Base-by-base conservation (phyloP, 768 basidiomycete species). In the Harrya chromipes region DNA sequence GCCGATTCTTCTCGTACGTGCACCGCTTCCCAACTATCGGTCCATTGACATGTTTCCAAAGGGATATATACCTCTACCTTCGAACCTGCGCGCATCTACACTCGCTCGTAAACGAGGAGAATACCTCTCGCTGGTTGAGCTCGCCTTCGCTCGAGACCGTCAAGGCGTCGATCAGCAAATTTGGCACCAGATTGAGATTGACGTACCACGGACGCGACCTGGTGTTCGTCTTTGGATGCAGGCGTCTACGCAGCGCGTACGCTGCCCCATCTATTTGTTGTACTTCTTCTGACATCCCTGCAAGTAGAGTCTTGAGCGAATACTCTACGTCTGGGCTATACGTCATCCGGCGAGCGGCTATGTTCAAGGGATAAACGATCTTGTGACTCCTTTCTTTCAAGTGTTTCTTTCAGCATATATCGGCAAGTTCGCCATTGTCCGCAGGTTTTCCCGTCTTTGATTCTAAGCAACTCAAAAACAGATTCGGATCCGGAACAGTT, bases 161-260 rank as follows among this genome's bases (percentile, higher is more conserved):
- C 85, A 88, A 49, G 85, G 88, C 0, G 77, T 95, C 26, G 95
- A 99, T 68, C 92, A 94, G 60, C 89, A 91, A 69, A 95, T 98
- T 64, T 98, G 97, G 97, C 97, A 98, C 70, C 97, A 99, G 69
- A 98, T 98, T 59, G 92, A 93, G 63, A 98, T 97, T 52, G 97
- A 99, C 62, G 95, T 97, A 6, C 97, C 97, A 11, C 78, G 97
- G 46, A 99, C 97, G 34, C 73, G 94, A 43, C 94, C 97, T 16
- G 94, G 94, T 19, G 84, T 95, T 11, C 78, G 74, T 31, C 70
- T 99, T 19, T 99, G 97, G 97, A 88, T 90, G 83, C 84, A 90
- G 59, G 83, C 76, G 23, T 80, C 82, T 17, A 94, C 97, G 4
- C 97, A 98, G 66, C 76, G 94, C 59, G 94, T 93, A 68, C 62